Evolutionary conservation across 345 rosid genomes (phyloP).

Genomic region (Euphorbia lathyris): DNA sequence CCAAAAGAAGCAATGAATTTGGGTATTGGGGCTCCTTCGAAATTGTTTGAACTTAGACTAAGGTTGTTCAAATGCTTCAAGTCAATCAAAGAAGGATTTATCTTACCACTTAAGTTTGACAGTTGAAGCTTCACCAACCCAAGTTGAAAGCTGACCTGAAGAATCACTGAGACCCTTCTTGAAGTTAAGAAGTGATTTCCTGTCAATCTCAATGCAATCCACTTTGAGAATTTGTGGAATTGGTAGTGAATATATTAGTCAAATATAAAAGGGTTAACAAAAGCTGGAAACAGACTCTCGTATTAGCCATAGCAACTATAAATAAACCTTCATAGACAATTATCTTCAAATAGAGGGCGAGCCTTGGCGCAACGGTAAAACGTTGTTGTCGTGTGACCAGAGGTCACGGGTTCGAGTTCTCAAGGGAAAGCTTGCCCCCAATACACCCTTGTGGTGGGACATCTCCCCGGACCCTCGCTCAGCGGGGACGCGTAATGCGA

Average conservation of each 20-base stretch:
- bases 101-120: slow-evolving; percentile 14
- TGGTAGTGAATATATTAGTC: neutral
- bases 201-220: slow-evolving; percentile 19
- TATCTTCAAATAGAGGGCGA: too few species aligned
- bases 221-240: neutral
- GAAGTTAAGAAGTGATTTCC: slow-evolving; percentile 25
- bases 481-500: too few species aligned
- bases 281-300: neutral
- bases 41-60: slow-evolving; percentile 22
- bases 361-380: too few species aligned
- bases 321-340: too few species aligned
- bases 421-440: too few species aligned
- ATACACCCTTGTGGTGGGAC: too few species aligned
- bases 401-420: too few species aligned
- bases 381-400: too few species aligned
- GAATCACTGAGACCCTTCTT: slow-evolving; percentile 19
- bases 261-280: neutral
- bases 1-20: slow-evolving; percentile 23
- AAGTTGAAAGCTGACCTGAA: slow-evolving; percentile 19
- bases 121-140: slow-evolving; percentile 24
- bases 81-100: slow-evolving; percentile 24
- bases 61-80: slow-evolving; percentile 23
- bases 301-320: neutral
- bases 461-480: too few species aligned
- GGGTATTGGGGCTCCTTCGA: slow-evolving; percentile 21